Base-by-base conservation (phyloP, 306 rosid species). In the Calophaca sinica region DNA sequence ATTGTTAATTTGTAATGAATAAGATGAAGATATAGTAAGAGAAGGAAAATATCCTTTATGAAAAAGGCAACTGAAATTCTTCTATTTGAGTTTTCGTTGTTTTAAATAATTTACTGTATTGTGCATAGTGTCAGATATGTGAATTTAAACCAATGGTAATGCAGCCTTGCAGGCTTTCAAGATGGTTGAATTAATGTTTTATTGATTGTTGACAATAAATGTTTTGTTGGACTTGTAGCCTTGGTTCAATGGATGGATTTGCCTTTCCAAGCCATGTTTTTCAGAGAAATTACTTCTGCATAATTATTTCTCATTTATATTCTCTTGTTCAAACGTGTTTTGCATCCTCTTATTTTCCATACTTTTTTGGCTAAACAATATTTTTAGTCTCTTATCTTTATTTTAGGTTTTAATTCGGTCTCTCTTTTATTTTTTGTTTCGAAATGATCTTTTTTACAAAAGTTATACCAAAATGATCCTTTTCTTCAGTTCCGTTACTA, bases 271-370 rank as follows among this genome's bases (percentile, higher is more conserved):
- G 28, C 38, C 61, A 46, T 62, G 41, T 20, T 74, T 45, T 59
- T 38, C 13, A 36, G 52, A 35, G 31, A 29, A 74, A 36, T 63
- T 31, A 20, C 35, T 65, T 54, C 35, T 60, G 9, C 58, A 13
- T 29, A 39, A 41, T 53, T 26, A 15, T 51, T 39, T 75, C 70
- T 74, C 71, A 5, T 62, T 11, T 32, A 55, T 51, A 31, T 75
- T 29, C 61, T 48, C 28, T 35, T 46, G 20, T 35, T 69, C 71
- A 38, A 36, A 36, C 62, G 48, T 68, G 39, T 44, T 31, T 4
- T 67, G 75, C 32, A 76, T 8, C 74, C 32, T 60, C 26, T 20
- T 20, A 20, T 20, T 20, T 20, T 20, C 26, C 26, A 0, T 20
- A 20, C 26, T 20, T 20, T 20, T 20, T 20, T 20, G 26, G 26